A percentile compares a stretch with the other conserved stretches of the same genome.
These are phyloP conservation scores for Lagenidium giganteum DNA, from an alignment of 352 stramenopile species.

Conservation along the genomic window DNA sequence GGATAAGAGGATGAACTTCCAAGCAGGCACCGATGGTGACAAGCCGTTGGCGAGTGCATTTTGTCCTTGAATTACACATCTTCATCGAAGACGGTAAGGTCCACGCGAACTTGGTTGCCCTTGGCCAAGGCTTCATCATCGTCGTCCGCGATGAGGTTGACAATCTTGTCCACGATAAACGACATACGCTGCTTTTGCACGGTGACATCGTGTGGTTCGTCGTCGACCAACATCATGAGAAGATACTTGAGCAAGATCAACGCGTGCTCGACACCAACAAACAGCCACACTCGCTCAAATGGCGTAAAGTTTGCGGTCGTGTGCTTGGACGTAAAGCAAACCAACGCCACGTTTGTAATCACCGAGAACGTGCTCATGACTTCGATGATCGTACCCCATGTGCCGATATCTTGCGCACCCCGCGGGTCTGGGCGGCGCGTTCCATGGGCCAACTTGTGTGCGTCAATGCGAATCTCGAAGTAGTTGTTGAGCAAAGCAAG, in stretches of 20 bases:
- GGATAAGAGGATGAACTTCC: conserved; percentile 7
- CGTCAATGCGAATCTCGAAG: conserved; percentile 90
- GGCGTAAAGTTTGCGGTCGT: conserved; percentile 38
- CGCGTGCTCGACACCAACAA: conserved; percentile 60
- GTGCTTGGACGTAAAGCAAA: conserved; percentile 86
- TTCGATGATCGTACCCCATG: conserved; percentile 89
- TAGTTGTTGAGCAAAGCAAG: conserved; percentile 89
- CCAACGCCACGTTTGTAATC: conserved; percentile 91
- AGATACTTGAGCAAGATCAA: conserved; percentile 69
- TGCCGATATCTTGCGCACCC: conserved; percentile 86
- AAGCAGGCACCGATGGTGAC: conserved; percentile 1
- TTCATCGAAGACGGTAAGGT: conserved; percentile 76
- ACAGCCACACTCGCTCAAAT: conserved; percentile 49
- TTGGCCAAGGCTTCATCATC: conserved; percentile 58
- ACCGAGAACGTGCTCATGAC: conserved; percentile 86
- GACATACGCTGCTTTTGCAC: conserved; percentile 64
- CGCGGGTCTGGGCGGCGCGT: conserved; percentile 70
- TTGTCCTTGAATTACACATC: conserved; percentile 45
- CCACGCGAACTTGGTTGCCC: conserved; percentile 74
- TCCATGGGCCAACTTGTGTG: conserved; percentile 75
- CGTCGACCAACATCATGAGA: conserved; percentile 60
- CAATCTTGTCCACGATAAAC: conserved; percentile 74
- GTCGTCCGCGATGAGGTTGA: conserved; percentile 69
- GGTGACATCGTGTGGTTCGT: conserved; percentile 58
- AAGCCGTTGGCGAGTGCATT: no score